Evolutionary conservation across 2,329 filamentous ascomycete species (phyloP), one percentile per base, ranked within the genome.

Genomic region (Neonectria hederae): DNA sequence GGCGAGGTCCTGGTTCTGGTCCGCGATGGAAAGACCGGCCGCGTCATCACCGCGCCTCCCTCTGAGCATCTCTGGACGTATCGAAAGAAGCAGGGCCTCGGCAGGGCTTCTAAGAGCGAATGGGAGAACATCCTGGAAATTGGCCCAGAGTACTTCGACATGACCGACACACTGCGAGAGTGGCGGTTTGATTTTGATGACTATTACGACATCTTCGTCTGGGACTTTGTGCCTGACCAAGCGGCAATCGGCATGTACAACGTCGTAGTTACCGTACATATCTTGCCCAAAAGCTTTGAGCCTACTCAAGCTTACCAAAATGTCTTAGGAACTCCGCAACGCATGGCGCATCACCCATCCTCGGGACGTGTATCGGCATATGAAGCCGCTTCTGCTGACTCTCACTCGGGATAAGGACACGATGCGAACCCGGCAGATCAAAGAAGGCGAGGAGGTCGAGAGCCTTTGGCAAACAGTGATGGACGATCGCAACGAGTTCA

Each of bases 171-270:
- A 14, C n/a, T 72, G 6, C 62, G 74, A 22, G 59, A 75, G 54
- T 76, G 71, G 74, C 68, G 69, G 0, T 74, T 75, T 42, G 64
- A 68, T 2, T 76, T 76, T 28, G 42, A 72, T 2, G 73, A 76
- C 46, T 75, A 74, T 26, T 75, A 75, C 21, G 73, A 76, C 42
- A 62, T 76, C 21, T 75, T 64, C 22, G 69, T 76, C 30, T 76
- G 73, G 72, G 69, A 73, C 24, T 73, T 76, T 59, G 67, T 64
- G 0, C 73, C 74, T 13, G 59, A 66, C 3, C 54, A 73, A 3
- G 21, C 63, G 1, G 40, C 52, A 0, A 58, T 67, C 24, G 48
- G 62, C 0, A 46, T 68, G 28, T 76, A 72, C 32, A 75, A 74
- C 38, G 43, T 57, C 1, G 43, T 69, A 0, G 52, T 74, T 3